Evolutionary conservation across 495 filamentous ascomycete genomes (phyloP).

Genomic region (Penicillium fimorum): DNA sequence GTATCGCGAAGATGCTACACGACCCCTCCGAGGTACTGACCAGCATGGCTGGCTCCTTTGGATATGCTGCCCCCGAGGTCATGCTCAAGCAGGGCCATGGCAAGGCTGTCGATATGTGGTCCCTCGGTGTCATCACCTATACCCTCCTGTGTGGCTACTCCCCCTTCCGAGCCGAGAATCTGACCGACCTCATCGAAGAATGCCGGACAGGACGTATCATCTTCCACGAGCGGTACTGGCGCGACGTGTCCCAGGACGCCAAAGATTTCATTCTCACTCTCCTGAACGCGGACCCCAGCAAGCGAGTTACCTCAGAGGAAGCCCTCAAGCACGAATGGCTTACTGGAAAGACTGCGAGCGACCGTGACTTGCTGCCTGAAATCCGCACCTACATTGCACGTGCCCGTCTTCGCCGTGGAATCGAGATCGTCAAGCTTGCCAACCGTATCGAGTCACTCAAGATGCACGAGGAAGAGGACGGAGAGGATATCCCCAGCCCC

Average conservation of each 20-base stretch:
- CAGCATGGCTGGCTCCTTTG: slow-evolving; percentile 98
- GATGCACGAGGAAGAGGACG: slow-evolving; percentile 89
- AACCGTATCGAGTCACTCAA: slow-evolving; percentile 97
- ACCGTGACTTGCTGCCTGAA: slow-evolving; percentile 96
- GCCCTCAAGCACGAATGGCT: slow-evolving; percentile 88
- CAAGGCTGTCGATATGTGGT: slow-evolving; percentile 99
- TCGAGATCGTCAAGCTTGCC: slow-evolving; percentile 93
- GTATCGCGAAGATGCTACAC: slow-evolving; percentile 98
- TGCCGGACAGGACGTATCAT: slow-evolving; percentile 85
- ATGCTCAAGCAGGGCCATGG: slow-evolving; percentile 98
- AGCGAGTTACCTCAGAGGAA: slow-evolving; percentile 76
- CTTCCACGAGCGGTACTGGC: slow-evolving; percentile 99
- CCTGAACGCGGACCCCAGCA: slow-evolving; percentile 73
- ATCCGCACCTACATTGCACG: slow-evolving; percentile 93
- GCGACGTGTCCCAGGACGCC: slow-evolving; percentile 91
- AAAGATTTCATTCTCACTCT: slow-evolving; percentile 90
- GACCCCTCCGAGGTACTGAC: slow-evolving; percentile 85
- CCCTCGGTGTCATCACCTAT: slow-evolving; percentile 97
- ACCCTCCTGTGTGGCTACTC: slow-evolving; percentile 99
- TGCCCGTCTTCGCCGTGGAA: slow-evolving; percentile 85
- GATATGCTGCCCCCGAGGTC: slow-evolving; percentile 95
- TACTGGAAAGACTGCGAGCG: slow-evolving; percentile 81
- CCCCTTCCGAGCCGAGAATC: slow-evolving; percentile 91
- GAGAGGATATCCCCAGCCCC: slow-evolving; percentile 68
- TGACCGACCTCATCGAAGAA: slow-evolving; percentile 93